A percentile compares a stretch with the other conserved stretches of the same genome.
These are phyloP conservation scores for Trichoderma reesei DNA, from an alignment of 495 filamentous ascomycete species.

Conservation along the genomic window DNA sequence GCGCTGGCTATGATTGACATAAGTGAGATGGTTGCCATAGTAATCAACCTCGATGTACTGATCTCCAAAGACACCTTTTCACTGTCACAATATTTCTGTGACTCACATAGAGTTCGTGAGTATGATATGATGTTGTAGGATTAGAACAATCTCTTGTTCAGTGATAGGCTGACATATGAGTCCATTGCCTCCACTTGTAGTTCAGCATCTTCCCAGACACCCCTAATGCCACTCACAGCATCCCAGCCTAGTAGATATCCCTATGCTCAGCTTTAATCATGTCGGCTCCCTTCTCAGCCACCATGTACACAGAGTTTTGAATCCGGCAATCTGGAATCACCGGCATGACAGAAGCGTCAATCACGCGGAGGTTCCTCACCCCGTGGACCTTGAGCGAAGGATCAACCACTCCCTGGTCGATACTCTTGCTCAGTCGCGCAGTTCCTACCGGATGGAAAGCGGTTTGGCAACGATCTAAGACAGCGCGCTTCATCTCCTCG, in stretches of 20 bases:
- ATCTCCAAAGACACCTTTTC: no score
- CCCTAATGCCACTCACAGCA: no score
- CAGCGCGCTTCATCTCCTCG: constrained; percentile 46
- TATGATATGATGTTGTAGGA: no score
- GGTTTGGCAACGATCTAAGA: constrained; percentile 49
- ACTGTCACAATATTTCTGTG: no score
- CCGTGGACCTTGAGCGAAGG: constrained; percentile 44
- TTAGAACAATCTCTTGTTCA: no score
- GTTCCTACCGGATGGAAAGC: constrained; percentile 50
- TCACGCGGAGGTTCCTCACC: constrained; percentile 41
- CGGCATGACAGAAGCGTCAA: constrained; percentile 38
- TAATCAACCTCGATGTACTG: no score
- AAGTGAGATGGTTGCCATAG: no score
- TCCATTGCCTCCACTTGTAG: not conserved
- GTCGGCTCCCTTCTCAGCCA: constrained; percentile 38
- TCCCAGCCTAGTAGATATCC: not conserved
- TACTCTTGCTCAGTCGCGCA: constrained; percentile 40
- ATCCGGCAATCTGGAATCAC: constrained; percentile 38
- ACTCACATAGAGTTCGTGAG: no score
- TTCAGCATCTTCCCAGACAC: no score
- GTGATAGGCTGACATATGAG: no score
- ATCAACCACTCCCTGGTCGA: constrained; percentile 46
- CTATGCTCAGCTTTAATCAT: constrained; percentile 8
- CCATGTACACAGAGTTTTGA: constrained; percentile 46
- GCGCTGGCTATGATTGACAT: no score